Base-by-base conservation (phyloP, 2,329 filamentous ascomycete genomes). In the Fusarium drepaniforme region DNA sequence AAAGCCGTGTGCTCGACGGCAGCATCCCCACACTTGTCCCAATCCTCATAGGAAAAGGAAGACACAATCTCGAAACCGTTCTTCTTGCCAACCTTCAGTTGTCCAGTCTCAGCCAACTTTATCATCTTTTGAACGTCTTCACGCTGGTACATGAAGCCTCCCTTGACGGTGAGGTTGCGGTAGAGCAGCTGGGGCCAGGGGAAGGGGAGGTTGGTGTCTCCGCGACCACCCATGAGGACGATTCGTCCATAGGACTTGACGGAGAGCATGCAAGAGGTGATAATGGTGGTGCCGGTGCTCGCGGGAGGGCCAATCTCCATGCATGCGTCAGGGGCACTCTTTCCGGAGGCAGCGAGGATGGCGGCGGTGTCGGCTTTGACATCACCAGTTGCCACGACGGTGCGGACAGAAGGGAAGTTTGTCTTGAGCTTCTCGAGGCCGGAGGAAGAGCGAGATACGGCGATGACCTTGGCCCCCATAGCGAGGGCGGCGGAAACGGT, bases 401-500 rank as follows among this genome's bases (percentile, higher is more conserved):
- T 85, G 46, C 83, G 79, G 46, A 88, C 51, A 16, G 73, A 61
- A 44, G 76, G 61, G 70, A 75, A 79, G 57, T 46, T 42, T 12
- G 30, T 23, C 64, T 72, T 80, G 30, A 88, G 74, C 59, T 75
- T 71, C 5, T 60, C 79, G 8, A 88, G 76, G 16, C 78, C 78
- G 6, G 77, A 71, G 58, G 79, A 76, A 67, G 85, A 87, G 18
- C 87, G 81, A 3, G 88, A 87, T 68, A 88, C 82, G 3, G 88
- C 88, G 58, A 90, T 84, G 18, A 90, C 88, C 12, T 81, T 83
- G 6, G 86, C 87, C 0, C 88, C 89, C 80, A 89, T 85, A 1
- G 88, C 85, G 1, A 87, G 66, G 0, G 88, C 88, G 4, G 87
- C 78, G 5, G 83, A 75, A 3, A 89, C 87, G 1, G 83, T 86